Evolutionary conservation across 139 green algal genomes (phyloP).

Genomic region (Tetradesmus lagerheimii): DNA sequence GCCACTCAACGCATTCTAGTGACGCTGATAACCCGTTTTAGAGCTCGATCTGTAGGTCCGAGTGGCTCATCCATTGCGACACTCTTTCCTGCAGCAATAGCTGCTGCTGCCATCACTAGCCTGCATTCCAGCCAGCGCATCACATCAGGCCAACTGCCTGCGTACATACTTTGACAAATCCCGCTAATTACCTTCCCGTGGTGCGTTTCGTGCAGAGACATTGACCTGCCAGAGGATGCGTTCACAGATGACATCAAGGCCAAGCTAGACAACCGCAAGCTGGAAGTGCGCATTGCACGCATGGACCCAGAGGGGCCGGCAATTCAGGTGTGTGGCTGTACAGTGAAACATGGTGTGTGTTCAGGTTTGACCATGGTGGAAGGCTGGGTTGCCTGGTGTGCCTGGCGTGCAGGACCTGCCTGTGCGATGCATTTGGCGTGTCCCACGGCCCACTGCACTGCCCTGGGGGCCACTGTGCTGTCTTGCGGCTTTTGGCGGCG

Average conservation of each 20-base stretch:
- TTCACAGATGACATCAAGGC: constrained; percentile 39
- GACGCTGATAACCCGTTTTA: background rate
- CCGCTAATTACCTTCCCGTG: background rate
- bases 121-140: background rate
- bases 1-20: background rate
- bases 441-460: too few relatives aligned
- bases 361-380: too few relatives aligned
- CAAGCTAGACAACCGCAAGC: constrained; percentile 14
- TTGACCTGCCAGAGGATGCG: constrained; percentile 38
- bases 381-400: too few relatives aligned
- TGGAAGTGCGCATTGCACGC: constrained; percentile 23
- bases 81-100: background rate
- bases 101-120: background rate
- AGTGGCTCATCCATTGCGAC: background rate
- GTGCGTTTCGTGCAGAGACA: background rate
- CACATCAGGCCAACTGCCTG: background rate
- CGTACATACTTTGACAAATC: background rate
- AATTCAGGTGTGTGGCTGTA: background rate
- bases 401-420: too few relatives aligned
- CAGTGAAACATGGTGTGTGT: background rate
- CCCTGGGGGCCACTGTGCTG: too few relatives aligned
- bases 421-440: too few relatives aligned
- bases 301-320: constrained; percentile 36
- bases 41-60: background rate
- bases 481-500: too few relatives aligned